Evolutionary conservation across 768 basidiomycete genomes (phyloP).

Genomic region (Boletus edulis): DNA sequence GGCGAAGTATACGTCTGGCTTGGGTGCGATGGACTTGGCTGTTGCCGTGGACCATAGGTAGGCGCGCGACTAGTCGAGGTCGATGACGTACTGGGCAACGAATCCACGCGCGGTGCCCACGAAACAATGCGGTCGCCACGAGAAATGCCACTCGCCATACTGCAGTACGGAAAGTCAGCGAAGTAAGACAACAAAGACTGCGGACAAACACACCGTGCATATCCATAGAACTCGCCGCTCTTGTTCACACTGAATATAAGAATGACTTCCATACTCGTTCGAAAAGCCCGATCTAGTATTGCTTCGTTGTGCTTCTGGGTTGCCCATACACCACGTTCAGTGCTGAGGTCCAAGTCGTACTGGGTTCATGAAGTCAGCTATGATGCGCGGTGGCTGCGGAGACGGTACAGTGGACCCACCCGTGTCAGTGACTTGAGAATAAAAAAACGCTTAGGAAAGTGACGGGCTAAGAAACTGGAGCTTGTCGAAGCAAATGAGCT

Average conservation of each 20-base stretch:
- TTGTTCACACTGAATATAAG: constrained; percentile 93
- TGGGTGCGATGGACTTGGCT: constrained; percentile 7
- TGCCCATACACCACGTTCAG: constrained; percentile 80
- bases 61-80: constrained; percentile 24
- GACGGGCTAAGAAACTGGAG: constrained; percentile 69
- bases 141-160: constrained; percentile 69
- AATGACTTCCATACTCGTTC: constrained; percentile 86
- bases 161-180: constrained; percentile 2
- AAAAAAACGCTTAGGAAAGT: constrained; percentile 90
- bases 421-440: constrained; percentile 87
- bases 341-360: constrained; percentile 79
- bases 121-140: constrained; percentile 48
- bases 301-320: constrained; percentile 93
- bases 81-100: constrained; percentile 27
- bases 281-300: constrained; percentile 87
- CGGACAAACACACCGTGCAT: constrained; percentile 59
- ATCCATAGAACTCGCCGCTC: constrained; percentile 93
- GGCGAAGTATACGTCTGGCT: constrained; percentile 34
- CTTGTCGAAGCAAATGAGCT: constrained; percentile 78
- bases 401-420: constrained; percentile 40
- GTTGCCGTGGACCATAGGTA: constrained; percentile 11
- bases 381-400: background rate
- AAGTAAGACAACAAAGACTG: background rate
- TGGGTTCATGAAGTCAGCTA: constrained; percentile 27
- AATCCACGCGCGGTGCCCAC: constrained; percentile 52